Base-by-base conservation (phyloP, 495 filamentous ascomycete species). In the Podospora fimiseda region DNA sequence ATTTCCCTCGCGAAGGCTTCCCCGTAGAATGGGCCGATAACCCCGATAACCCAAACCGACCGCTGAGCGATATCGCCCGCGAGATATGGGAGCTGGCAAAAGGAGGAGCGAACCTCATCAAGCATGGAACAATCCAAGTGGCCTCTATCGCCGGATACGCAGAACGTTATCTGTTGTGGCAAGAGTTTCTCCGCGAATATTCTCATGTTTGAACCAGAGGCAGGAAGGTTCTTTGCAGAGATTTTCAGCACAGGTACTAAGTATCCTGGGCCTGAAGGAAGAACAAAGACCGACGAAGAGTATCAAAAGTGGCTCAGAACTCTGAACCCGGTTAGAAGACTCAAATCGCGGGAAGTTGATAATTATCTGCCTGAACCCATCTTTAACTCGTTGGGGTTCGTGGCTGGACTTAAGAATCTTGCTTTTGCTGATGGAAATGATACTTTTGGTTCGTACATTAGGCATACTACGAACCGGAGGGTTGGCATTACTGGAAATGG, bases 231-330 rank as follows among this genome's bases (percentile, higher is more conserved):
- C n/a, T 56, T 33, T 40, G 45, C 41, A 7, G 20, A 47, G 5
- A 56, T 48, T 13, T 33, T 56, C 7, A 46, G 42, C 41, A 48
- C 54, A 14, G 54, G 54, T 11, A 52, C 42, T n/a, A 22, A 13
- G 46, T 9, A 43, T 50, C 5, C 48, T 42, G 9, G 48, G 54
- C 13, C n/a, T n/a, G n/a, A n/a, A n/a, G 48, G 54, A 9, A 15
- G 50, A 24, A 14, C 23, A 16, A 43, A 46, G 42, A 47, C 48
- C 11, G 42, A 51, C 2, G 18, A 16, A 9, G 13, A 27, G 19
- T 47, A 47, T 30, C 51, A 48, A 39, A 43, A 14, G 9, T 56
- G 48, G 48, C 27, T 46, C 15, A 2, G n/a, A 11, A 15, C 44
- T 19, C 24, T 50, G 4, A 16, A 39, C 3, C 38, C 53, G 9